Base-by-base conservation (phyloP, 768 basidiomycete genomes). In the Gloeophyllum trabeum region DNA sequence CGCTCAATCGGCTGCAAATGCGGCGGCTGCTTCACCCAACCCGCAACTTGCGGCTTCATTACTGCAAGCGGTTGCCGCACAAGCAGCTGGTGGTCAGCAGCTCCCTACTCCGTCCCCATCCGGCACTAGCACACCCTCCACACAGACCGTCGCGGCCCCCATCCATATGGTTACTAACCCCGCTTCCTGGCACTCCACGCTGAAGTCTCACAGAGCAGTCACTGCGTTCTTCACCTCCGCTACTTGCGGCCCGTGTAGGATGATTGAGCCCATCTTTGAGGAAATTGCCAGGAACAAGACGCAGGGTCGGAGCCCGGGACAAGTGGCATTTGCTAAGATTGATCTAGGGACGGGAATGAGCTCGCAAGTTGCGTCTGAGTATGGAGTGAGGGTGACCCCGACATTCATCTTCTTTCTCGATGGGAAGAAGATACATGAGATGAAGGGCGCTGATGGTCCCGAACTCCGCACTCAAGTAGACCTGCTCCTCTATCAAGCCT, bases 341-440 rank as follows among this genome's bases (percentile, higher is more conserved):
- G 93, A 97, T 61, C 64, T 89, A 48, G 75, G 70, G 4, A 71
- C 83, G 10, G 85, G 83, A 0, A 58, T 75, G 58, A 82, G 83
- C 0, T 52, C 59, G 3, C 63, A 64, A 41, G 61, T 94, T 13
- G 85, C 81, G 0, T 46, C 58, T 1, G 66, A 79, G 56, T 84
- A 73, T 63, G 66, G 72, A 12, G 75, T 96, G 1, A 59, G 70
- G 13, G 90, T 72, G 14, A 94, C 88, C 2, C 93, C 92, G 4
- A 92, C 89, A 1, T 94, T 97, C 53, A 63, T 85, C 30, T 92
- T 96, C 62, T 97, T 90, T 64, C 58, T 80, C 46, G 70, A 85
- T 45, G 87, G 81, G 1, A 66, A 71, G 40, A 79, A 84, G 76
- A 62, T 71, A 4, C 64, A 77, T 24, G 85, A 89, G 52, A 40